Conservation (phyloP, 192 early-diverging fungal genomes). For the Coemansia sp. region DNA sequence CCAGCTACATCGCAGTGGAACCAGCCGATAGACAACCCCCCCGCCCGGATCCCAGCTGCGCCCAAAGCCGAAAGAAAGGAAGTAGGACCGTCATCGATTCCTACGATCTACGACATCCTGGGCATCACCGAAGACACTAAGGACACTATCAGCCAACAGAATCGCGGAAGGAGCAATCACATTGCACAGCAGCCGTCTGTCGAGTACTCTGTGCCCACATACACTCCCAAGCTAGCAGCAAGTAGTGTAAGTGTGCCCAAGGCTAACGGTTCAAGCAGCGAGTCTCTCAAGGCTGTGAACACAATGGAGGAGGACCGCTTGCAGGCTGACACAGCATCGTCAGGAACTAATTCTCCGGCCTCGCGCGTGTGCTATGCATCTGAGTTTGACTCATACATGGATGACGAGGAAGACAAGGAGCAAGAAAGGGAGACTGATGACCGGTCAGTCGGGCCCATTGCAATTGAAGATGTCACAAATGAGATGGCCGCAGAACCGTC, state of each 20-base stretch:
- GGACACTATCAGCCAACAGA: neutral
- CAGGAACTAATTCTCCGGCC: slow-evolving; percentile 12
- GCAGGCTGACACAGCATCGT: neutral
- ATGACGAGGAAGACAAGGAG: neutral
- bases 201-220: neutral
- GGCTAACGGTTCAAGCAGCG: neutral
- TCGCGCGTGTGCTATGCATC: slow-evolving; percentile 26
- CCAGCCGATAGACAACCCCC: neutral
- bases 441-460: neutral
- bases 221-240: neutral
- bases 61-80: neutral
- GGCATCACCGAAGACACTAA: slow-evolving; percentile 27
- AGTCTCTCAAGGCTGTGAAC: too few species aligned
- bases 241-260: neutral
- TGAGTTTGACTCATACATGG: slow-evolving; percentile 13
- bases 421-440: neutral
- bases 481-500: neutral
- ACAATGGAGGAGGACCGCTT: neutral
- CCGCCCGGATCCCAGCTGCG: too few species aligned
- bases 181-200: neutral
- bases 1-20: neutral
- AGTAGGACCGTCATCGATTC: slow-evolving; percentile 11
- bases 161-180: neutral
- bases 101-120: slow-evolving; percentile 43
- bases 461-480: neutral